Percentiles rank a stretch among this genome's conserved stretches.
phyloP scores from a whole-genome alignment of 2,329 filamentous ascomycete genomes.

The Cadophora gregata region DNA sequence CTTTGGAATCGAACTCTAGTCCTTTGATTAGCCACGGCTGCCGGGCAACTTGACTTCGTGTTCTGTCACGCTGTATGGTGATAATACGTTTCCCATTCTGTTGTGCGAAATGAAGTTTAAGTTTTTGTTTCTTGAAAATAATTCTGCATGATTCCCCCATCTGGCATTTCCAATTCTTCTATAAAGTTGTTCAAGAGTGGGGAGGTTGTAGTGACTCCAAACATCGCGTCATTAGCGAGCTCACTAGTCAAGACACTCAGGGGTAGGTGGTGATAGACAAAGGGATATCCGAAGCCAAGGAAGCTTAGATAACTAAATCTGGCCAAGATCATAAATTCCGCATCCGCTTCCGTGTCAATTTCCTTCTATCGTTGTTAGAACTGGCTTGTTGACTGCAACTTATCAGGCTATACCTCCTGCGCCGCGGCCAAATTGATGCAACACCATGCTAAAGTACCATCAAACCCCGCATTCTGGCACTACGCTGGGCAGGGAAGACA shows the following conservation, averaged over 20 bases:
- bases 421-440: too few relatives aligned
- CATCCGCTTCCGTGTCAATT: conserved; percentile 5
- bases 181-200: not conserved
- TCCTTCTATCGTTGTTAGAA: too few relatives aligned
- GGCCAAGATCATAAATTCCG: not conserved
- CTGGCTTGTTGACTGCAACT: not conserved
- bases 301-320: not conserved
- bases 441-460: too few relatives aligned
- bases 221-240: not conserved
- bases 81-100: conserved; percentile 23
- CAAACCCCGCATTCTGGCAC: too few relatives aligned
- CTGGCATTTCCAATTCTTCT: not conserved
- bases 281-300: conserved; percentile 1
- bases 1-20: conserved; percentile 46
- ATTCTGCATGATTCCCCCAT: too few relatives aligned
- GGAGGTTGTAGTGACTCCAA: not conserved
- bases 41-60: conserved; percentile 38
- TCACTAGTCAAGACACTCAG: not conserved
- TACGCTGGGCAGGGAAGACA: too few relatives aligned
- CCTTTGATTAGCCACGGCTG: conserved; percentile 42
- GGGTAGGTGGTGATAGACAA: not conserved
- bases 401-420: too few relatives aligned
- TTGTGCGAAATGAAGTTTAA: too few relatives aligned
- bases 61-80: conserved; percentile 38
- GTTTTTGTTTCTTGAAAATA: not conserved